Percentiles rank a stretch among this genome's conserved stretches.
phyloP scores from a whole-genome alignment of 371 early-diverging fungal genomes.

The Mucor sp. region DNA sequence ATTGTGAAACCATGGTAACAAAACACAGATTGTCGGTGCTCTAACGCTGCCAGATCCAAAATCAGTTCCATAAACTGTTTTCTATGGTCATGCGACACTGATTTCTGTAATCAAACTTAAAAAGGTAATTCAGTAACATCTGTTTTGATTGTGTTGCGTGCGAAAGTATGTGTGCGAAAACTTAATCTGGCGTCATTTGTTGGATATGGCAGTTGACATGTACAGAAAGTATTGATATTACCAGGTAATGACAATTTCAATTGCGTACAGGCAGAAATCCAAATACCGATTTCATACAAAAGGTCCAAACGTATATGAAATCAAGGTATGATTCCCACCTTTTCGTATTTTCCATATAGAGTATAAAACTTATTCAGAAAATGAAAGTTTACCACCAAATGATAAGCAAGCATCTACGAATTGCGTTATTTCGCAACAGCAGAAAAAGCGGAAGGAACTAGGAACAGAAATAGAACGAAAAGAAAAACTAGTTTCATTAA shows the following conservation, averaged over 20 bases:
- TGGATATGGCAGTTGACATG: not conserved
- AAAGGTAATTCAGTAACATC: not conserved
- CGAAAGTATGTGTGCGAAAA: not conserved
- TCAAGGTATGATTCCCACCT: not conserved
- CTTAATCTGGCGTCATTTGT: not conserved
- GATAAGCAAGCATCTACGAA: not conserved
- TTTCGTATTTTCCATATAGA: not conserved
- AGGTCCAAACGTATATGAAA: too few species aligned
- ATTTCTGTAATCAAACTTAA: not conserved
- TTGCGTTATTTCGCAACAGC: not conserved
- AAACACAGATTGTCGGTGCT: not conserved
- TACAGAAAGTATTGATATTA: not conserved
- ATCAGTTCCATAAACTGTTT: not conserved
- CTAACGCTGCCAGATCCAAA: not conserved
- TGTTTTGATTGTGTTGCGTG: not conserved
- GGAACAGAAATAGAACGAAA: not conserved
- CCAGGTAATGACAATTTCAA: not conserved
- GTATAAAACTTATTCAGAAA: not conserved
- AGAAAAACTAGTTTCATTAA: not conserved
- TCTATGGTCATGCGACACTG: not conserved
- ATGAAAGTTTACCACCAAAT: not conserved
- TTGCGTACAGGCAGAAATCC: not conserved
- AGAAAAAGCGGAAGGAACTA: not conserved
- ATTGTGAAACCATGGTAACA: not conserved
- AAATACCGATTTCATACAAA: not conserved